Percentiles rank a stretch among this genome's conserved stretches.
Evolutionary conservation across 768 basidiomycete species (phyloP).

Genomic region (Mycena venus): DNA sequence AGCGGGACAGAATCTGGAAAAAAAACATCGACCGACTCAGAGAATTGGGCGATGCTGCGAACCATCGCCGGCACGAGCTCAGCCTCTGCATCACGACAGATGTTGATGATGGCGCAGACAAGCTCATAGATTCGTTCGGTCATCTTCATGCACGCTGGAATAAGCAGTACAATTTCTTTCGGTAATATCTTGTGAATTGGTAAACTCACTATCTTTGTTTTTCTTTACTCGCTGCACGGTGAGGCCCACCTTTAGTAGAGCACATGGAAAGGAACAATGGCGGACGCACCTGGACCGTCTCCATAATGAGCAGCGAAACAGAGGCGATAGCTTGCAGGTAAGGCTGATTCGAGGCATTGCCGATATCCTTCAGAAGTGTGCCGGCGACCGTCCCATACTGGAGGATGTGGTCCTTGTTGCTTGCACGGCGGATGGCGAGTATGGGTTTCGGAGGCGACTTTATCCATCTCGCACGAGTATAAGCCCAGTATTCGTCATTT

Average conservation of each 20-base stretch:
- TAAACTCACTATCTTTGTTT: slow-evolving; percentile 9
- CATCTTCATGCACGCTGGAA: slow-evolving; percentile 11
- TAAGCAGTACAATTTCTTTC: not conserved
- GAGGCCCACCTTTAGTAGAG: not conserved
- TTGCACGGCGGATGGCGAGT: not conserved
- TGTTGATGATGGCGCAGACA: slow-evolving; percentile 25
- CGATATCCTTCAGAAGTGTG: slow-evolving; percentile 15
- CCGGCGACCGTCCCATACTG: slow-evolving; percentile 10
- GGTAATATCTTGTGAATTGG: not conserved
- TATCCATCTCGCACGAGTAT: no score
- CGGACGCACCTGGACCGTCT: slow-evolving; percentile 7
- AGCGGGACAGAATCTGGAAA: not conserved
- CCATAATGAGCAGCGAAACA: slow-evolving; percentile 11
- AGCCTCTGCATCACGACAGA: slow-evolving; percentile 12
- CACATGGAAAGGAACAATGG: not conserved
- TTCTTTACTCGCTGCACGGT: not conserved
- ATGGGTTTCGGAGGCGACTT: no score
- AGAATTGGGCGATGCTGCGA: slow-evolving; percentile 13
- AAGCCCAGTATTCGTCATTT: no score
- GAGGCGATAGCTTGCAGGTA: slow-evolving; percentile 20
- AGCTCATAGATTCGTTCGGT: slow-evolving; percentile 17
- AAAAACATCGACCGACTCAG: slow-evolving; percentile 10
- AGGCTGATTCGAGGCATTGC: slow-evolving; percentile 13
- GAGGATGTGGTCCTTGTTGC: not conserved
- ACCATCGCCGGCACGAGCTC: slow-evolving; percentile 20